Evolutionary conservation across 371 early-diverging fungal species (phyloP).

Genomic region (Rhizopus delemar): DNA sequence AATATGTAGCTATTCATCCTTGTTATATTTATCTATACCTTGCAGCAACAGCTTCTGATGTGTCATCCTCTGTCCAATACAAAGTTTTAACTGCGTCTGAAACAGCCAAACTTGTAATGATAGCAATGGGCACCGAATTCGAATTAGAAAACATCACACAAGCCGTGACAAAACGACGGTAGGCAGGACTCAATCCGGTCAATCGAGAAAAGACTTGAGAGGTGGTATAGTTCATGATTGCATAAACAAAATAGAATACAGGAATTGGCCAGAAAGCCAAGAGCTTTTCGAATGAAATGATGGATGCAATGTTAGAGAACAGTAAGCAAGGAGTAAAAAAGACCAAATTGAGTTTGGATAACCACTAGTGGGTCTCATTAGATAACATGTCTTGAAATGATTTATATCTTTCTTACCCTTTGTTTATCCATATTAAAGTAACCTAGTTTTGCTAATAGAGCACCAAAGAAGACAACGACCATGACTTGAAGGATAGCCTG

Average conservation of each 20-base stretch:
- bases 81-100: slow-evolving; percentile 64
- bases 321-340: slow-evolving; percentile 71
- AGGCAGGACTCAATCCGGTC: slow-evolving; percentile 44
- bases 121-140: slow-evolving; percentile 73
- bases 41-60: slow-evolving; percentile 61
- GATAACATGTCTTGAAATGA: not conserved
- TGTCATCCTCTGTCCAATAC: slow-evolving; percentile 63
- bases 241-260: slow-evolving; percentile 57
- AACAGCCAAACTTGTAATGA: slow-evolving; percentile 69
- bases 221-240: slow-evolving; percentile 24
- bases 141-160: slow-evolving; percentile 73
- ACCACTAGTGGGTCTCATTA: slow-evolving; percentile 35
- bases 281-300: slow-evolving; percentile 59
- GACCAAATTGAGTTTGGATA: slow-evolving; percentile 64
- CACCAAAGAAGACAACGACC: slow-evolving; percentile 55
- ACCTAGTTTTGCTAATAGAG: slow-evolving; percentile 47
- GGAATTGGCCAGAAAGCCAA: slow-evolving; percentile 75
- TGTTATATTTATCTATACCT: slow-evolving; percentile 35
- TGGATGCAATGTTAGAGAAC: slow-evolving; percentile 66
- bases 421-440: slow-evolving; percentile 54
- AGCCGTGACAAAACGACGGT: slow-evolving; percentile 65
- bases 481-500: slow-evolving; percentile 66
- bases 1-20: not conserved
- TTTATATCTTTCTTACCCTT: slow-evolving; percentile 43
- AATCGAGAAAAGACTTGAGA: slow-evolving; percentile 47